Evolutionary conservation across 1,139 yeast species (phyloP).

Genomic region (Debaryomyces robertsiae): DNA sequence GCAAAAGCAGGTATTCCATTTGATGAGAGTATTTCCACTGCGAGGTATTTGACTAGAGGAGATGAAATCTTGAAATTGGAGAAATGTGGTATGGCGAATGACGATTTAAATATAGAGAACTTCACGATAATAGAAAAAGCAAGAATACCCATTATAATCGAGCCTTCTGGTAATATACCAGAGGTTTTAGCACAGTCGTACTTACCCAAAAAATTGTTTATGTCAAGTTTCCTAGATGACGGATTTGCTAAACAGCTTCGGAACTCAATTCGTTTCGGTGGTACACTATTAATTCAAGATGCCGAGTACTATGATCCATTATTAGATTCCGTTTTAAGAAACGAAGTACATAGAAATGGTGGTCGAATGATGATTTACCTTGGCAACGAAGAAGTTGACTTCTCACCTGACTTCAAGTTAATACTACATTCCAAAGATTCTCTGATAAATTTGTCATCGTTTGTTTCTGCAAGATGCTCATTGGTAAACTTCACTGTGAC

Average conservation of each 20-base stretch:
- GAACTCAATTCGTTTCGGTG: slow-evolving; percentile 84
- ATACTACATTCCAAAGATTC: slow-evolving; percentile 66
- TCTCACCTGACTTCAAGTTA: slow-evolving; percentile 63
- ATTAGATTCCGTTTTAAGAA: slow-evolving; percentile 59
- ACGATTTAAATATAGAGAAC: slow-evolving; percentile 65
- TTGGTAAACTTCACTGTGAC: slow-evolving; percentile 75
- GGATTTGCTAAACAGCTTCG: slow-evolving; percentile 71
- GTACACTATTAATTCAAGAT: slow-evolving; percentile 68
- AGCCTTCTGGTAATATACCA: slow-evolving; percentile 61
- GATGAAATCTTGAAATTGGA: slow-evolving; percentile 53
- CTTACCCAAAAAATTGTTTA: slow-evolving; percentile 41
- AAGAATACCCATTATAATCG: slow-evolving; percentile 61
- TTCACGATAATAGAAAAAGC: slow-evolving; percentile 52
- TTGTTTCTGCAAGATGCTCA: slow-evolving; percentile 61
- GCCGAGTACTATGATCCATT: slow-evolving; percentile 82
- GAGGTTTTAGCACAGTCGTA: slow-evolving; percentile 39
- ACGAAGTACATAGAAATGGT: slow-evolving; percentile 66
- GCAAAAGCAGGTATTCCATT: slow-evolving; percentile 39
- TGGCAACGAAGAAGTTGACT: slow-evolving; percentile 68
- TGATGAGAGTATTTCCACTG: slow-evolving; percentile 37
- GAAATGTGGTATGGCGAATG: slow-evolving; percentile 55
- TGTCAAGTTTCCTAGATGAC: slow-evolving; percentile 75
- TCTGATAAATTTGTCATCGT: slow-evolving; percentile 48
- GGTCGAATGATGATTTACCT: slow-evolving; percentile 66
- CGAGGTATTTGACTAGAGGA: slow-evolving; percentile 43